Evolutionary conservation across 345 rosid genomes (phyloP).

Genomic region (Nephelium lappaceum): DNA sequence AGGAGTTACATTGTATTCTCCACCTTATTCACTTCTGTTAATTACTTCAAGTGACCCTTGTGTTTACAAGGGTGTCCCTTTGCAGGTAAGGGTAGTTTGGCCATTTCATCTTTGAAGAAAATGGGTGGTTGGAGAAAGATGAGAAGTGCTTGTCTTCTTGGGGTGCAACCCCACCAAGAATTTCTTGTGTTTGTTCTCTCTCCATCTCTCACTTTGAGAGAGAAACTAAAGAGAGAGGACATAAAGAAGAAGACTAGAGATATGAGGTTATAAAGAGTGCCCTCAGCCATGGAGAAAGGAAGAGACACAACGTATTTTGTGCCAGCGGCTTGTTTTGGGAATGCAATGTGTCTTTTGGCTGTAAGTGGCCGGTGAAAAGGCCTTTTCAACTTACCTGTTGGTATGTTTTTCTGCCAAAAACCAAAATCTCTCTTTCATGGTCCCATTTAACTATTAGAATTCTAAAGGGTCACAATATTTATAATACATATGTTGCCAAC

Average conservation of each 20-base stretch:
- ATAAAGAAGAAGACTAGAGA: conserved; percentile 20
- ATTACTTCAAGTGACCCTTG: conserved; percentile 26
- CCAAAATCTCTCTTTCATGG: conserved; percentile 32
- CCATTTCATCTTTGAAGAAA: conserved; percentile 15
- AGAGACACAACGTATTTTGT: conserved; percentile 25
- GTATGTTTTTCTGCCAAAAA: conserved; percentile 33
- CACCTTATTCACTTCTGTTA: neutral
- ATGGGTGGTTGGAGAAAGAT: conserved; percentile 59
- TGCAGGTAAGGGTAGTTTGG: conserved; percentile 21
- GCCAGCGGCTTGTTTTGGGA: conserved; percentile 28
- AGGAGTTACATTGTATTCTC: conserved; percentile 20
- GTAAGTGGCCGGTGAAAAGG: conserved; percentile 56
- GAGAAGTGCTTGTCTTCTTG: conserved; percentile 45
- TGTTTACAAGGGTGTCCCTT: neutral
- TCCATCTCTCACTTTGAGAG: conserved; percentile 2
- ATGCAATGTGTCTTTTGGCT: conserved; percentile 18
- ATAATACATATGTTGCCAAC: conserved; percentile 2
- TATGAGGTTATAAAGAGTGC: conserved; percentile 33
- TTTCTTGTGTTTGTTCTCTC: conserved; percentile 2
- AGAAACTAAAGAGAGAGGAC: conserved; percentile 16
- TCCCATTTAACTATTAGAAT: conserved; percentile 19
- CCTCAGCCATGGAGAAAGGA: conserved; percentile 18
- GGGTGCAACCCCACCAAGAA: conserved; percentile 34
- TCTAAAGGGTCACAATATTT: conserved; percentile 8
- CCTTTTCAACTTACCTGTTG: conserved; percentile 60